phyloP scores from a whole-genome alignment of 441 rosid genomes.

The Mallotus repandus region DNA sequence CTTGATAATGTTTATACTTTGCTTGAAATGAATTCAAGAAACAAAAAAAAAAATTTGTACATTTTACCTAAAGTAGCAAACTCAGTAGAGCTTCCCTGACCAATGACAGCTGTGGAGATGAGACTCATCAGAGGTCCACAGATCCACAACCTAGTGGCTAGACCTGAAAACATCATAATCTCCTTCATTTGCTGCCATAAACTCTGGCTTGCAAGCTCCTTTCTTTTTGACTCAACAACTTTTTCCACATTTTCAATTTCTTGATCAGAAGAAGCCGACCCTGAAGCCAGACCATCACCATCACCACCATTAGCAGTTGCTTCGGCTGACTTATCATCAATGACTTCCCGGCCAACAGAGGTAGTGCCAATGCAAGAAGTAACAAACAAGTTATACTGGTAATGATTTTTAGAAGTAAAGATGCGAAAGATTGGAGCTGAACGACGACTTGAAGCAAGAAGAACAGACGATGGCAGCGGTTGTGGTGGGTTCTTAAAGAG shows the following conservation, averaged over 20 bases:
- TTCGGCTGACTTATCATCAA: too few relatives aligned
- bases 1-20: too few relatives aligned
- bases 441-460: too few relatives aligned
- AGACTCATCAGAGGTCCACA: conserved; percentile 90
- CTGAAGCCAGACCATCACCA: neutral
- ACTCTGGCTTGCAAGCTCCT: conserved; percentile 20
- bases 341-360: too few relatives aligned
- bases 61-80: conserved; percentile 47
- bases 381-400: too few relatives aligned
- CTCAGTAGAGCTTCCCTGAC: conserved; percentile 79
- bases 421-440: too few relatives aligned
- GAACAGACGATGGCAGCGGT: too few relatives aligned
- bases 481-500: too few relatives aligned
- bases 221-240: neutral
- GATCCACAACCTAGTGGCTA: conserved; percentile 85
- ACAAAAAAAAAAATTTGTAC: neutral
- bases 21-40: too few relatives aligned
- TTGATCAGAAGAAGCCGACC: neutral
- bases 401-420: too few relatives aligned
- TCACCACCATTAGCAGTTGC: too few relatives aligned
- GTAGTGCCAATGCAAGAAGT: too few relatives aligned
- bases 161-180: conserved; percentile 78
- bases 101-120: conserved; percentile 82
- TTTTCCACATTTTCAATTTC: neutral
- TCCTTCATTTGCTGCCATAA: conserved; percentile 73